Conservation (phyloP, 73 alveolate genomes). For the Tetrahymena thermophila region DNA sequence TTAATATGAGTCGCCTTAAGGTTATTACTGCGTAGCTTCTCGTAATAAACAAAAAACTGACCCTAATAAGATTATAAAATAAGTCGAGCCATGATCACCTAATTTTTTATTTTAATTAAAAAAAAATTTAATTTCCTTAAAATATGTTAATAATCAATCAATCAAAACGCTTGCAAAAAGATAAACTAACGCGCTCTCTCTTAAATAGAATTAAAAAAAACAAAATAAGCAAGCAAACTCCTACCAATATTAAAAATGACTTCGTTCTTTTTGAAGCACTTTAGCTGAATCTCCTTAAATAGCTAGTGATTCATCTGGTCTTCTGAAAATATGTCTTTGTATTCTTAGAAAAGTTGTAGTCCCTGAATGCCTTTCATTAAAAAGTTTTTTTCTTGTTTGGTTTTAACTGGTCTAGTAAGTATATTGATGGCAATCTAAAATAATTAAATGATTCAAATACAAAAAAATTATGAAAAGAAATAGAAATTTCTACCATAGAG, state of each 20-base stretch:
- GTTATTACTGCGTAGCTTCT: background rate
- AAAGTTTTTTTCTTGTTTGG: background rate
- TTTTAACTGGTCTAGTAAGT: background rate
- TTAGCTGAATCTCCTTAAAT: background rate
- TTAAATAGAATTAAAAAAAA: background rate
- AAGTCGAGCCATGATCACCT: background rate
- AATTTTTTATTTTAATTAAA: background rate
- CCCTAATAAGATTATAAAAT: background rate
- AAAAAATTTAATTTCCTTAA: background rate
- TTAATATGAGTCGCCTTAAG: background rate
- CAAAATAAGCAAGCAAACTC: background rate
- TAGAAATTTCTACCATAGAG: background rate
- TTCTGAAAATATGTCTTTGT: background rate
- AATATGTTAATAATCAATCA: background rate
- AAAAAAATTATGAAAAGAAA: background rate
- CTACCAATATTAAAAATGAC: background rate
- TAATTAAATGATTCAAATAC: background rate
- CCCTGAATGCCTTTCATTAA: background rate
- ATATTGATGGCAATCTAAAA: background rate
- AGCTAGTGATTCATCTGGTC: background rate
- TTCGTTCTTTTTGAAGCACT: background rate
- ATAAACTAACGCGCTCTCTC: background rate
- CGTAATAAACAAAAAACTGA: background rate
- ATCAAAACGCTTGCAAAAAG: background rate
- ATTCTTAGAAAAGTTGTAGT: background rate